Evolutionary conservation across 768 basidiomycete species (phyloP), one percentile per base, ranked within the genome.

Genomic region (Gyrodon lividus): DNA sequence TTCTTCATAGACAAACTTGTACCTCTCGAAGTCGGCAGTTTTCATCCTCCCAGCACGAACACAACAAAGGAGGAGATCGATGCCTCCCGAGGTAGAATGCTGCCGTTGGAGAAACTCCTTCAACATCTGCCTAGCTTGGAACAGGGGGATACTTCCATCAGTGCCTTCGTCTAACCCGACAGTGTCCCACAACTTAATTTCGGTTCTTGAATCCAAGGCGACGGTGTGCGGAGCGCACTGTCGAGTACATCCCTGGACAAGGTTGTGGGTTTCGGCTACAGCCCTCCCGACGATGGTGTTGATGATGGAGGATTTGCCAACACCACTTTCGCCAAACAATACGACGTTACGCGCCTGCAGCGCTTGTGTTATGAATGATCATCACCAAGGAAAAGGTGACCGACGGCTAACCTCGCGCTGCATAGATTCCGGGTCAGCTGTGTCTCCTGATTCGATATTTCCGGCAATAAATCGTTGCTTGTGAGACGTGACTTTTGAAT

Each of bases 291-390:
- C 50, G 38, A 76, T 46, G 59, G 69, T 58, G 49, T 76, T 77
- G 50, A 75, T 62, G 48, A 73, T 56, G 14, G 71, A 73, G 23
- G 74, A 75, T 58, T 77, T 76, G 17, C 70, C 69, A 45, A 71
- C 63, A 42, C 63, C 59, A 37, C 61, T 59, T 56, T 65, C 60
- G 48, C 63, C 60, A 30, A 75, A 73, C 3, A 77, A 20, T 26
- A 76, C 63, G 14, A 75, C 43, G 46, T 73, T 77, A 31, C 57
- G 62, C 22, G 44, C 20, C 47, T 61, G 50, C 26, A 13, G 17
- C 44, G 26, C 6, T 16, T 17, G 42, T 6, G 35, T 52, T 19
- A 35, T n/a, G n/a, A n/a, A n/a, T n/a, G n/a, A n/a, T 16, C 23
- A 22, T 24, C 40, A 33, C n/a, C 19, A 7, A 52, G n/a, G 16